Evolutionary conservation across 2,329 filamentous ascomycete genomes (phyloP).

Genomic region (Fusarium sp.): DNA sequence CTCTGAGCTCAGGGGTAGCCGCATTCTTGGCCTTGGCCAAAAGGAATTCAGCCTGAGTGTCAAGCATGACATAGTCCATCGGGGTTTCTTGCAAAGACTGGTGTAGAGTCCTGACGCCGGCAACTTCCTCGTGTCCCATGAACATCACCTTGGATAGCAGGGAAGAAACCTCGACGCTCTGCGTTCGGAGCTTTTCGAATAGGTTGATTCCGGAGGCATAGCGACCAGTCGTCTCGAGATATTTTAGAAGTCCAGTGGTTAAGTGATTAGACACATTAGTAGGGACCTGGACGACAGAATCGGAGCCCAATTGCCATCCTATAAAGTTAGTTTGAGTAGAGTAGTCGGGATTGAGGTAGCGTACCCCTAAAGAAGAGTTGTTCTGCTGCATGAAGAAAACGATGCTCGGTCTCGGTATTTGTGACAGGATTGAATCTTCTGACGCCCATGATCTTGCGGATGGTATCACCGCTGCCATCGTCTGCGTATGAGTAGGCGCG

Average conservation of each 20-base stretch:
- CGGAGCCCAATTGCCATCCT: slow-evolving; percentile 96
- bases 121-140: slow-evolving; percentile 97
- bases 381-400: slow-evolving; percentile 94
- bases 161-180: slow-evolving; percentile 94
- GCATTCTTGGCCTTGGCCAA: slow-evolving; percentile 80
- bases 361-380: slow-evolving; percentile 92
- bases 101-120: slow-evolving; percentile 88
- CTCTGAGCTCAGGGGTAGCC: slow-evolving; percentile 65
- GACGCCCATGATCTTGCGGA: slow-evolving; percentile 97
- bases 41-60: slow-evolving; percentile 93
- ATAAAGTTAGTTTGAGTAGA: slow-evolving; percentile 31
- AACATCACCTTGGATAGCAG: slow-evolving; percentile 91
- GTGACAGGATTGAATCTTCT: slow-evolving; percentile 97
- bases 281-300: slow-evolving; percentile 96
- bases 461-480: slow-evolving; percentile 91
- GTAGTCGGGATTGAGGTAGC: slow-evolving; percentile 24
- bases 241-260: slow-evolving; percentile 91
- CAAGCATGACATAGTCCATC: slow-evolving; percentile 97
- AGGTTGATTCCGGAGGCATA: slow-evolving; percentile 97
- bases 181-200: slow-evolving; percentile 92
- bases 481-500: slow-evolving; percentile 97
- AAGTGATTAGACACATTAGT: slow-evolving; percentile 97
- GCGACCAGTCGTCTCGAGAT: slow-evolving; percentile 94
- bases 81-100: slow-evolving; percentile 90
- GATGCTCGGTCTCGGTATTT: slow-evolving; percentile 97